Conservation (phyloP, 306 rosid species). For the Malus fusca region DNA sequence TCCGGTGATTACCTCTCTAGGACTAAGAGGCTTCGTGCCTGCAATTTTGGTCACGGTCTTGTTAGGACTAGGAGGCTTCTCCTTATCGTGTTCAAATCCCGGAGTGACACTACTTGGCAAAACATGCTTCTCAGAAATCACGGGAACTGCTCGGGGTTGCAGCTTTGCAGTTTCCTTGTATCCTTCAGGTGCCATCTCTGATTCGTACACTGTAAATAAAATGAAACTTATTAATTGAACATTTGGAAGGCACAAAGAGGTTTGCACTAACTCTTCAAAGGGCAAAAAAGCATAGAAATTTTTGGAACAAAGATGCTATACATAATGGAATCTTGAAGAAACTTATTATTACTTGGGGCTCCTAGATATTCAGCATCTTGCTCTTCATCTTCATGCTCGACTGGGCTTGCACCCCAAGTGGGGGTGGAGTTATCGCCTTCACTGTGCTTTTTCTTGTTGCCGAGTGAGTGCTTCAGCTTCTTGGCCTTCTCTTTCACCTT, state of each 20-base stretch:
- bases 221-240: background rate
- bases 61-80: slow-evolving; percentile 11
- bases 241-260: background rate
- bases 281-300: no score
- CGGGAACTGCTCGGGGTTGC: slow-evolving; percentile 38
- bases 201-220: slow-evolving; percentile 58
- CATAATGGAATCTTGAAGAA: background rate
- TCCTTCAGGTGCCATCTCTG: slow-evolving; percentile 47
- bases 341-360: slow-evolving; percentile 53
- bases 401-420: slow-evolving; percentile 30
- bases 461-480: slow-evolving; percentile 62
- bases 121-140: slow-evolving; percentile 42
- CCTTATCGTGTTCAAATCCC: slow-evolving; percentile 21
- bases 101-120: slow-evolving; percentile 25
- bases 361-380: slow-evolving; percentile 60
- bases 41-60: slow-evolving; percentile 13
- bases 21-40: slow-evolving; percentile 1
- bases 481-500: slow-evolving; percentile 90
- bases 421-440: slow-evolving; percentile 39
- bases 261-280: background rate
- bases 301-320: background rate
- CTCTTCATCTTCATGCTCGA: slow-evolving; percentile 30
- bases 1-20: slow-evolving; percentile 17
- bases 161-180: slow-evolving; percentile 37
- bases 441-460: slow-evolving; percentile 54